Evolutionary conservation across 1,139 yeast species (phyloP).

Genomic region (Hyphopichia buzzinii): DNA sequence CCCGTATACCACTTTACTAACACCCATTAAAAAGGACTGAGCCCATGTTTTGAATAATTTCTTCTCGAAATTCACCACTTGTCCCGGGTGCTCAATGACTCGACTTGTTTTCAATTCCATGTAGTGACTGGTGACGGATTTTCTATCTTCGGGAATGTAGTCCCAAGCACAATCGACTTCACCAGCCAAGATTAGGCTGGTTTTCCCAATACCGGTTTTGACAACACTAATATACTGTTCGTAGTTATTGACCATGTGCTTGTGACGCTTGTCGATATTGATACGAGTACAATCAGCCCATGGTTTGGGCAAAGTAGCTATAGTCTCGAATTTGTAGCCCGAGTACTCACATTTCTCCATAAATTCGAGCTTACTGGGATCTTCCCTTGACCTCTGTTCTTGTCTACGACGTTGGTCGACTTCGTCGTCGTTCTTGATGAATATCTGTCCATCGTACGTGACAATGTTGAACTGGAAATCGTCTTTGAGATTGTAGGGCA

Average conservation of each 20-base stretch:
- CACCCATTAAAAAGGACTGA: conserved; percentile 85
- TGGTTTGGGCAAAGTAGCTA: conserved; percentile 74
- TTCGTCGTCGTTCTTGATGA: conserved; percentile 62
- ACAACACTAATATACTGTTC: conserved; percentile 80
- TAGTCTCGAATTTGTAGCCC: conserved; percentile 84
- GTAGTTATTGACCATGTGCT: conserved; percentile 59
- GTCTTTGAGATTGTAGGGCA: conserved; percentile 57
- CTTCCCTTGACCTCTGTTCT: conserved; percentile 14
- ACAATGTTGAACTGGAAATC: conserved; percentile 65
- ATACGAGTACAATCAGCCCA: conserved; percentile 68
- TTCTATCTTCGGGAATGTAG: conserved; percentile 55
- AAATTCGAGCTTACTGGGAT: conserved; percentile 28
- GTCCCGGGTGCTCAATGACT: conserved; percentile 49
- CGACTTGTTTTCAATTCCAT: conserved; percentile 80
- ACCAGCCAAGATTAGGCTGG: conserved; percentile 72
- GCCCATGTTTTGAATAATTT: conserved; percentile 86
- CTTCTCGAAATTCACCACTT: conserved; percentile 62
- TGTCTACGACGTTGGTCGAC: conserved; percentile 29
- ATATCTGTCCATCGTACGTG: conserved; percentile 76
- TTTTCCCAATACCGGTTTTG: conserved; percentile 77
- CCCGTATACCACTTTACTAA: conserved; percentile 76
- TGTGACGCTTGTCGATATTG: conserved; percentile 62
- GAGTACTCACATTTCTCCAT: conserved; percentile 49
- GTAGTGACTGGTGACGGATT: conserved; percentile 64
- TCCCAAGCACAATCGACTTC: conserved; percentile 92